Conservation (phyloP, 2,329 filamentous ascomycete genomes). For the Septoria linicola region DNA sequence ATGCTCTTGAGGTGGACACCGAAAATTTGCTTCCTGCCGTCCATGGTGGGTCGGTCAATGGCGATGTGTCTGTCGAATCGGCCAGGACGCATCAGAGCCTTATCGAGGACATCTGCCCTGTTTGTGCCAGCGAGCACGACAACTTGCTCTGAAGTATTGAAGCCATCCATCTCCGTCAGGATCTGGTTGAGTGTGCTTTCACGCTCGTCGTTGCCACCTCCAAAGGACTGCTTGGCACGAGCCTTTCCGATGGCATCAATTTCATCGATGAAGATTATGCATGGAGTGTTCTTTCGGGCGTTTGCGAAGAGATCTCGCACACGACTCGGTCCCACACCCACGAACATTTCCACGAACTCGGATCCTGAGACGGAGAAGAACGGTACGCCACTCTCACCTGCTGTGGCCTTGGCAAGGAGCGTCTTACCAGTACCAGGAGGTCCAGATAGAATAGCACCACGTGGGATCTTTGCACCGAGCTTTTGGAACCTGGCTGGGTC, state of each 20-base stretch:
- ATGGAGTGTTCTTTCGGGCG: constrained; percentile 91
- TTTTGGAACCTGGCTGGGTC: constrained; percentile 89
- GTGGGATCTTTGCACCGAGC: constrained; percentile 94
- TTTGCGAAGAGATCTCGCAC: constrained; percentile 93
- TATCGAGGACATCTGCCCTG: constrained; percentile 88
- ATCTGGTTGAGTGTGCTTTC: constrained; percentile 98
- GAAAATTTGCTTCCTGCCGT: constrained; percentile 94
- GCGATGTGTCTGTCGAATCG: constrained; percentile 96
- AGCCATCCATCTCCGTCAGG: constrained; percentile 97
- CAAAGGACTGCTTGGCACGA: constrained; percentile 76
- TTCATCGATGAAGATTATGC: constrained; percentile 99
- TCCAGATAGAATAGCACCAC: constrained; percentile 94
- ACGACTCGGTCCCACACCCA: constrained; percentile 93
- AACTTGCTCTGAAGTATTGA: constrained; percentile 94
- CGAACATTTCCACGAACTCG: constrained; percentile 99
- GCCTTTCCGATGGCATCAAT: constrained; percentile 97
- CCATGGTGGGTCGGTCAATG: constrained; percentile 95
- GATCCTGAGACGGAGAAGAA: constrained; percentile 99
- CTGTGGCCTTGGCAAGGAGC: constrained; percentile 91
- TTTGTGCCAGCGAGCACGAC: constrained; percentile 97
- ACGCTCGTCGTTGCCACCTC: constrained; percentile 93
- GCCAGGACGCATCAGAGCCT: constrained; percentile 92
- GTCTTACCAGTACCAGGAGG: constrained; percentile 99
- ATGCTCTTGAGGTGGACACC: constrained; percentile 92
- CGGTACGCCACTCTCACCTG: constrained; percentile 92